Percentiles rank a stretch among this genome's conserved stretches.
Evolutionary conservation across 768 basidiomycete species (phyloP).

Genomic region (Sistotremastrum niveocremeum): DNA sequence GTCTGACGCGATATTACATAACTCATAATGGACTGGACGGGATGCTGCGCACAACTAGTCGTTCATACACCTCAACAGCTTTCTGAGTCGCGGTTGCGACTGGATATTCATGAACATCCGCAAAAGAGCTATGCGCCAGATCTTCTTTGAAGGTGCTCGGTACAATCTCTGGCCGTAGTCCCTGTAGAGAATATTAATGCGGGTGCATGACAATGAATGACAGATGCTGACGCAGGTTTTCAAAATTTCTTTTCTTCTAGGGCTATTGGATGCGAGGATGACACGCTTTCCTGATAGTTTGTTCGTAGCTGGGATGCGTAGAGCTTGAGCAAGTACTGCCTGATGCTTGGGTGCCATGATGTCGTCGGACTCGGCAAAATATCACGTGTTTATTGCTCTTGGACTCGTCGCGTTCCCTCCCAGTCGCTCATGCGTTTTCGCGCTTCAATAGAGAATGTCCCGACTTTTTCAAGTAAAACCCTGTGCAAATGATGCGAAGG

Average conservation of each 20-base stretch:
- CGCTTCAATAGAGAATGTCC: conserved; percentile 42
- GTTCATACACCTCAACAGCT: conserved; percentile 78
- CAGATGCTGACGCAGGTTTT: conserved; percentile 39
- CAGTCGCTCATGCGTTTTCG: conserved; percentile 42
- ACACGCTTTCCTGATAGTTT: conserved; percentile 68
- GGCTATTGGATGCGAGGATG: conserved; percentile 77
- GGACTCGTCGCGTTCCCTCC: background rate
- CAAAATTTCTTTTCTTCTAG: conserved; percentile 74
- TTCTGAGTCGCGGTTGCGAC: conserved; percentile 66
- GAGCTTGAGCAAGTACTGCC: conserved; percentile 46
- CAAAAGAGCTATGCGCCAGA: conserved; percentile 51
- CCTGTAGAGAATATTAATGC: conserved; percentile 20
- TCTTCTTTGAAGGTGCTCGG: conserved; percentile 76
- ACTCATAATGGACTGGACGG: background rate
- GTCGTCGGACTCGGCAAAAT: background rate
- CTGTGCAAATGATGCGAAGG: background rate
- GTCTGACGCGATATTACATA: conserved; percentile 16
- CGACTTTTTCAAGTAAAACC: conserved; percentile 38
- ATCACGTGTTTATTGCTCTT: background rate
- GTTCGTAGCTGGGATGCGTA: conserved; percentile 44
- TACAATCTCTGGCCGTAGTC: conserved; percentile 53
- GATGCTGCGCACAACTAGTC: conserved; percentile 44
- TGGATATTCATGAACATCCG: conserved; percentile 59
- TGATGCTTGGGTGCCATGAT: conserved; percentile 27
- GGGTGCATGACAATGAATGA: too few species aligned